These are phyloP conservation scores for Kodamaea kakaduensis DNA, from an alignment of 805 yeast genomes.

Conservation along the genomic window DNA sequence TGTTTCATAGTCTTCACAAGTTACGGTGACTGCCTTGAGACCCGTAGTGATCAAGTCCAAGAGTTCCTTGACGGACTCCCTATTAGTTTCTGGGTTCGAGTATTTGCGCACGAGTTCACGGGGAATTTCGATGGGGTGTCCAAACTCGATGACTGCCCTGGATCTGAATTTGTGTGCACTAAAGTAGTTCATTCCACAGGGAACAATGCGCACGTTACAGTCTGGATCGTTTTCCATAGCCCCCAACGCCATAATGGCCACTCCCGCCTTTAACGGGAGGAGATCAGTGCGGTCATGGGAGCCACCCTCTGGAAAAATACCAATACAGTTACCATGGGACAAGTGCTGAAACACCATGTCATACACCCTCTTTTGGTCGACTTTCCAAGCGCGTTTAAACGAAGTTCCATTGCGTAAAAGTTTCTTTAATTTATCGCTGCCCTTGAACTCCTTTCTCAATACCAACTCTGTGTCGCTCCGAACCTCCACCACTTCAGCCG, in stretches of 20 bases:
- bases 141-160: conserved; percentile 93
- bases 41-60: conserved; percentile 70
- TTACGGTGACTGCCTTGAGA: conserved; percentile 78
- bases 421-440: conserved; percentile 40
- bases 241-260: conserved; percentile 96
- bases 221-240: conserved; percentile 77
- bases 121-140: conserved; percentile 71
- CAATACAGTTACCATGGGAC: conserved; percentile 75
- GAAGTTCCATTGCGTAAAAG: conserved; percentile 49
- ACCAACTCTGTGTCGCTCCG: conserved; percentile 66
- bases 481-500: conserved; percentile 63
- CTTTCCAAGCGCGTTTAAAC: conserved; percentile 73
- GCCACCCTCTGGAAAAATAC: conserved; percentile 98
- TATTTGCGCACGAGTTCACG: conserved; percentile 59
- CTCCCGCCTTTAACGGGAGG: conserved; percentile 93
- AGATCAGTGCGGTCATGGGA: conserved; percentile 92
- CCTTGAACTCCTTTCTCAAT: conserved; percentile 66
- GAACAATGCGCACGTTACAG: conserved; percentile 81
- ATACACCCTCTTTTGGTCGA: conserved; percentile 83
- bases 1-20: conserved; percentile 86
- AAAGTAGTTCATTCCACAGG: conserved; percentile 97
- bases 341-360: conserved; percentile 81
- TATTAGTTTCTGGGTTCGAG: conserved; percentile 57
- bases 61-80: conserved; percentile 69
- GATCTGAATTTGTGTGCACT: conserved; percentile 94